Base-by-base conservation (phyloP, 2,329 filamentous ascomycete species). In the Sclerotinia subarctica region DNA sequence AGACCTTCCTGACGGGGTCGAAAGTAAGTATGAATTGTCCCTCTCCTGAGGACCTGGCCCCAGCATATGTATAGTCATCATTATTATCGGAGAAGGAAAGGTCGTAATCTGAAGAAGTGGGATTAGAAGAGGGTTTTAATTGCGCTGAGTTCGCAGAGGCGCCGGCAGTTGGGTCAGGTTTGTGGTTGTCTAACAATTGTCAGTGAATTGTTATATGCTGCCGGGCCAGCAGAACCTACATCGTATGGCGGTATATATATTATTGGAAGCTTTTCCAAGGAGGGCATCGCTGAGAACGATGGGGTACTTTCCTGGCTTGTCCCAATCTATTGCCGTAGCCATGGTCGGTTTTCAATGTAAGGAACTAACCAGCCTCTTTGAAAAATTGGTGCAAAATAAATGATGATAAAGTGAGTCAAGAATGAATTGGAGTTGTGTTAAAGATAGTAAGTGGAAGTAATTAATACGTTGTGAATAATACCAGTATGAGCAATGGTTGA, bases 21-120 rank as follows among this genome's bases (percentile, higher is more conserved):
- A 94, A 95, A 68, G 94, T 85, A 64, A 96, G 84, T 49, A 89
- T 85, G 75, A 86, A 89, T 76, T 88, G 84, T 67, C 81, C 82
- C 68, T 85, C 82, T 69, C 84, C 83, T 32, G 82, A 83, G 66
- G 83, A 83, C 64, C 88, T 83, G 2, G 82, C 83, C 69, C 89
- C 88, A 56, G 84, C 82, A 76, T 88, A 90, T 42, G 83, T 80
- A 74, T 90, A 89, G 66, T 84, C 84, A 66, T 82, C 82, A 38
- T 57, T 65, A 64, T 83, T 81, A 70, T 88, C 85, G 65, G 66
- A 70, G 77, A 85, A 87, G n/a, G 84, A 82, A 67, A 80, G 78
- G 59, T 83, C 83, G 71, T 82, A 83, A 71, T 79, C 80, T 10
- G 81, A 77, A 26, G 73, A 56, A 54, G 71, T 70, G 58, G 72